phyloP scores from a whole-genome alignment of 495 filamentous ascomycete genomes.

The Terfezia claveryi region DNA sequence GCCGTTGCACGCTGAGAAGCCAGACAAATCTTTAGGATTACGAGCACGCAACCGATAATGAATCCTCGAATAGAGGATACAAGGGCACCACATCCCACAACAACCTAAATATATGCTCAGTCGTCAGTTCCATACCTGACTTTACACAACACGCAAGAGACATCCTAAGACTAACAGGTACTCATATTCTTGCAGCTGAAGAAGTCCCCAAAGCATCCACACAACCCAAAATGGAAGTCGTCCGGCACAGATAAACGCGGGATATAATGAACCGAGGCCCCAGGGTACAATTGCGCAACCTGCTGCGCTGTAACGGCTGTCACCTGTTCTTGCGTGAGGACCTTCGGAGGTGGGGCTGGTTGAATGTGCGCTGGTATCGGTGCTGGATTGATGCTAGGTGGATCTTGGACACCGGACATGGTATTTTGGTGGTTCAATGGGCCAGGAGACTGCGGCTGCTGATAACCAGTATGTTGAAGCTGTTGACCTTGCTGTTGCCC shows the following conservation, averaged over 20 bases:
- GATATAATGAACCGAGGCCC: too few relatives aligned
- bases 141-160: not conserved
- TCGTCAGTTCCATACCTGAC: not conserved
- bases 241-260: not conserved
- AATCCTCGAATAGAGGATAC: conserved; percentile 7
- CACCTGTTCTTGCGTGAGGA: not conserved
- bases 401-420: not conserved
- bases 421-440: not conserved
- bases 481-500: not conserved
- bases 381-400: not conserved
- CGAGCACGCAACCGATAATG: conserved; percentile 3
- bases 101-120: conserved; percentile 1
- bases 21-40: conserved; percentile 1
- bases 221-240: conserved; percentile 9
- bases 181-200: conserved; percentile 1
- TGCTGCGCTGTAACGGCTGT: not conserved
- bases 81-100: conserved; percentile 4
- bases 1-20: conserved; percentile 4
- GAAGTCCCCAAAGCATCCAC: conserved; percentile 5
- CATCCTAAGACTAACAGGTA: not conserved
- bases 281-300: too few relatives aligned
- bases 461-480: not conserved
- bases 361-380: not conserved
- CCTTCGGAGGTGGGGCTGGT: not conserved
- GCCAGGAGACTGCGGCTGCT: not conserved